Conservation (phyloP, 495 filamentous ascomycete genomes). For the Xylona heveae region DNA sequence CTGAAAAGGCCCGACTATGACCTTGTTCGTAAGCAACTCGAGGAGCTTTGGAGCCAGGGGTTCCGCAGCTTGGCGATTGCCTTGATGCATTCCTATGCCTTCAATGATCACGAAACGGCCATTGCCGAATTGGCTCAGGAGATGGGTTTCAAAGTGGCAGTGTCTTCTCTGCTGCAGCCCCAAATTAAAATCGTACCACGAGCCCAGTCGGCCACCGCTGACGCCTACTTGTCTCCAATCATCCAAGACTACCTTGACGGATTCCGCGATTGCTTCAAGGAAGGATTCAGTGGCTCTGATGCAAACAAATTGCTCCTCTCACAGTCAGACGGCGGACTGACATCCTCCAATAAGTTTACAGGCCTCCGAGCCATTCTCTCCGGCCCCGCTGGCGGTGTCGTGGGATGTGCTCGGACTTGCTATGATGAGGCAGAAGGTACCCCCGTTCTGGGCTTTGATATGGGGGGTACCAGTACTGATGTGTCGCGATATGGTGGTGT, state of each 20-base stretch:
- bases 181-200: background rate
- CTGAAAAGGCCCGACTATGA: slow-evolving; percentile 14
- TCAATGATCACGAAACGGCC: slow-evolving; percentile 25
- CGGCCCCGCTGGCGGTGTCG: background rate
- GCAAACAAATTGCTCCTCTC: background rate
- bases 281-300: background rate
- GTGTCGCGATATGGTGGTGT: background rate
- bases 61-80: slow-evolving; percentile 30
- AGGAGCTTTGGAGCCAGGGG: slow-evolving; percentile 18
- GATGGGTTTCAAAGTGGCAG: slow-evolving; percentile 8
- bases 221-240: background rate
- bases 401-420: background rate
- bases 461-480: background rate
- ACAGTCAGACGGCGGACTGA: slow-evolving; percentile 13
- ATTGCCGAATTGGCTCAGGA: slow-evolving; percentile 21
- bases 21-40: slow-evolving; percentile 20
- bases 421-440: background rate
- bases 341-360: slow-evolving; percentile 33
- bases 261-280: background rate
- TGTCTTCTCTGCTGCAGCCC: background rate
- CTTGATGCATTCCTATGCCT: slow-evolving; percentile 31
- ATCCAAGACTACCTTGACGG: background rate
- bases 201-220: background rate
- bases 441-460: background rate
- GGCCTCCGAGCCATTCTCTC: background rate